A percentile compares a stretch with the other conserved stretches of the same genome.
Conservation (phyloP, 768 basidiomycete genomes). For the Dacryopinax spathularia region DNA sequence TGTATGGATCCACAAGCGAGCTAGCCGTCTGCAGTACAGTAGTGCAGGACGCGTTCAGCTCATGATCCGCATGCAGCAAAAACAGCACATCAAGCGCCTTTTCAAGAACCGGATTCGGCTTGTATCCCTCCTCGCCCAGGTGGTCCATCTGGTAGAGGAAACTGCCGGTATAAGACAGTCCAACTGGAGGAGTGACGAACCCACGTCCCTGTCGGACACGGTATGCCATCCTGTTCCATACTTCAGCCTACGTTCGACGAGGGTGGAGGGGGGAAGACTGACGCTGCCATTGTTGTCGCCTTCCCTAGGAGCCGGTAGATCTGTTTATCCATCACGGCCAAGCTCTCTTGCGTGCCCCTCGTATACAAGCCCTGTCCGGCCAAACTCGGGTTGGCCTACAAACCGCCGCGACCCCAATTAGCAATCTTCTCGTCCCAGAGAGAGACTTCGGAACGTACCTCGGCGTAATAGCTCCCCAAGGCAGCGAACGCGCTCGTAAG, state of each 20-base stretch:
- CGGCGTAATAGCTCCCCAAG: constrained; percentile 72
- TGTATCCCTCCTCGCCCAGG: constrained; percentile 54
- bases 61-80: constrained; percentile 80
- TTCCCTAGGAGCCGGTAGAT: constrained; percentile 81
- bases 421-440: constrained; percentile 11
- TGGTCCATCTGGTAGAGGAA: constrained; percentile 90
- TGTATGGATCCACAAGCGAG: constrained; percentile 82
- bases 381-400: constrained; percentile 4
- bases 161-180: constrained; percentile 69
- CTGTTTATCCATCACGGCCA: constrained; percentile 80
- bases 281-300: constrained; percentile 77
- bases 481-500: constrained; percentile 78
- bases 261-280: constrained; percentile 18
- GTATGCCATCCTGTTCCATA: constrained; percentile 61
- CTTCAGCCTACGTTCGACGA: not conserved
- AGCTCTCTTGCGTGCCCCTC: constrained; percentile 46
- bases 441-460: constrained; percentile 26
- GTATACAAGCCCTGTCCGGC: constrained; percentile 53
- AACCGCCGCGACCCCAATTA: not conserved
- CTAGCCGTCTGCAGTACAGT: constrained; percentile 79
- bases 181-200: constrained; percentile 71
- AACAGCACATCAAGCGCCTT: constrained; percentile 81
- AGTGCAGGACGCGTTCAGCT: constrained; percentile 73
- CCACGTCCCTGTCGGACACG: constrained; percentile 80
- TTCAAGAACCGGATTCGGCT: constrained; percentile 69